Evolutionary conservation across 495 filamentous ascomycete genomes (phyloP).

Genomic region (Chaetomidium leptoderma): DNA sequence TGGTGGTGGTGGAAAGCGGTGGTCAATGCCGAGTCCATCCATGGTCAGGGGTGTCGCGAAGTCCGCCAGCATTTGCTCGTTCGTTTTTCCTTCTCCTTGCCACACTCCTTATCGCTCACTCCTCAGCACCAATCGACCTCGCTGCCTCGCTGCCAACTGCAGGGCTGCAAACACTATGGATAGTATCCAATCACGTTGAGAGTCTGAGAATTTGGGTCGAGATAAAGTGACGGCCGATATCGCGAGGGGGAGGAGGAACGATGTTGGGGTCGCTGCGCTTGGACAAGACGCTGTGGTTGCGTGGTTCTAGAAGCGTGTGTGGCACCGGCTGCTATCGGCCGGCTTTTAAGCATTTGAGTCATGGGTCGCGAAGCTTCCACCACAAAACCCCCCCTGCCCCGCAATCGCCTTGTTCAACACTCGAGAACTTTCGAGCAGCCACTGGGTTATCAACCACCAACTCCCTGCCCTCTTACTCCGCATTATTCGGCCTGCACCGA

Average conservation of each 20-base stretch:
- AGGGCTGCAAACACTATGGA: slow-evolving; percentile 10
- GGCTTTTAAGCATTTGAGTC: slow-evolving; percentile 38
- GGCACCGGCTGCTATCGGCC: slow-evolving; percentile 26
- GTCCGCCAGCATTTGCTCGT: slow-evolving; percentile 20
- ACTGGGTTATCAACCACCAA: slow-evolving; percentile 20
- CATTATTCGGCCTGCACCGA: slow-evolving; percentile 11
- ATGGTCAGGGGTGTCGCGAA: slow-evolving; percentile 16
- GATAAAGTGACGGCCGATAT: slow-evolving; percentile 26
- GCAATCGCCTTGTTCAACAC: slow-evolving; percentile 19
- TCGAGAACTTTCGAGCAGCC: slow-evolving; percentile 38
- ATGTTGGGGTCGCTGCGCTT: slow-evolving; percentile 20
- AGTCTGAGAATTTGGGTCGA: slow-evolving; percentile 9
- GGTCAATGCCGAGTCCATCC: slow-evolving; percentile 23
- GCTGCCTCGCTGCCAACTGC: slow-evolving; percentile 7
- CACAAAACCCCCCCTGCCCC: slow-evolving; percentile 33
- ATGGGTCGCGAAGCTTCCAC: slow-evolving; percentile 39
- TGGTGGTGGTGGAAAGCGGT: slow-evolving; percentile 10
- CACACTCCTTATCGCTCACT: slow-evolving; percentile 10
- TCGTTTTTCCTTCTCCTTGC: background rate
- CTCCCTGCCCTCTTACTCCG: slow-evolving; percentile 8
- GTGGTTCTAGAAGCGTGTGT: slow-evolving; percentile 23
- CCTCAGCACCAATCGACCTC: slow-evolving; percentile 13
- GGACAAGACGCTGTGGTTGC: slow-evolving; percentile 25
- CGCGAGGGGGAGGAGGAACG: slow-evolving; percentile 11
- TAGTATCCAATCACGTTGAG: slow-evolving; percentile 10